A percentile compares a stretch with the other conserved stretches of the same genome.
phyloP scores from a whole-genome alignment of 352 stramenopile species.

The Ochromonadaceae sp. region DNA sequence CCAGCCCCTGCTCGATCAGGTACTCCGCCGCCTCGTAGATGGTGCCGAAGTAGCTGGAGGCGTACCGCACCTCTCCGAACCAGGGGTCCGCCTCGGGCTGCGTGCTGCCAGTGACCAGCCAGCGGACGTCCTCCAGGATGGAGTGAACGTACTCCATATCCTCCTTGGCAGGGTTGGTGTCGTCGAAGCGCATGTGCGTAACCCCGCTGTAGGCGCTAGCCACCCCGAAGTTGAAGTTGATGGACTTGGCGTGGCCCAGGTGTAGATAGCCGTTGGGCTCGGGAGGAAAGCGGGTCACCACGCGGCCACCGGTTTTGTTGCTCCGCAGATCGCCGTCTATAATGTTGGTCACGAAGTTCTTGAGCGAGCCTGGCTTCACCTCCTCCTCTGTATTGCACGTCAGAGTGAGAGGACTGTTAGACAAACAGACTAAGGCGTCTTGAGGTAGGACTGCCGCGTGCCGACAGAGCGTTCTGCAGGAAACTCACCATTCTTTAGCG shows the following conservation, averaged over 20 bases:
- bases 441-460: too few species aligned
- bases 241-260: constrained; percentile 86
- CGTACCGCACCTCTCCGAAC: constrained; percentile 50
- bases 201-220: constrained; percentile 36
- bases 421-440: too few species aligned
- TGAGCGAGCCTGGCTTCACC: too few species aligned
- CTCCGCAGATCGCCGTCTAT: constrained; percentile 6
- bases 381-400: too few species aligned
- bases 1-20: constrained; percentile 68
- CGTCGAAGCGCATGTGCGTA: constrained; percentile 83
- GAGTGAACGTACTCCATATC: constrained; percentile 78
- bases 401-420: too few species aligned
- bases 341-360: constrained; percentile 31
- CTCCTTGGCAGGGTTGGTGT: constrained; percentile 91
- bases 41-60: constrained; percentile 77
- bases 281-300: constrained; percentile 79
- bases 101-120: constrained; percentile 36
- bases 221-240: constrained; percentile 86
- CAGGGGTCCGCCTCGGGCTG: constrained; percentile 36
- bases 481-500: too few species aligned
- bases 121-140: constrained; percentile 69
- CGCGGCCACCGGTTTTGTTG: constrained; percentile 37
- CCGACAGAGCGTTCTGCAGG: too few species aligned
- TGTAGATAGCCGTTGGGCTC: constrained; percentile 88
- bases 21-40: constrained; percentile 76